Evolutionary conservation across 2,329 filamentous ascomycete genomes (phyloP).

Genomic region (Colletotrichum agaves): DNA sequence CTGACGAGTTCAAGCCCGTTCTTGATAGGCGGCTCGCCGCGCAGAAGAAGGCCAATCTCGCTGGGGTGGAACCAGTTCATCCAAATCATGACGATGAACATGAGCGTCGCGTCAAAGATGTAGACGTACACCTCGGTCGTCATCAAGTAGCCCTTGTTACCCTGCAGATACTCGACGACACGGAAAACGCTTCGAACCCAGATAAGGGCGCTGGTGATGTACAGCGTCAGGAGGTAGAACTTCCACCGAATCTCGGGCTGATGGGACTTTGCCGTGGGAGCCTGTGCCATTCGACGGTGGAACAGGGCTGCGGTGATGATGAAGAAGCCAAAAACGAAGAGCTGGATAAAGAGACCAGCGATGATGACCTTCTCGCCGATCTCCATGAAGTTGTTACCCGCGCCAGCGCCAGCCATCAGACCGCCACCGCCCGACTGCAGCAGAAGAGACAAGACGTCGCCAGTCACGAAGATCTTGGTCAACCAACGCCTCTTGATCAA

Average conservation of each 20-base stretch:
- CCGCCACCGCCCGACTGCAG: conserved; percentile 43
- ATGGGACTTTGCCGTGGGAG: conserved; percentile 38
- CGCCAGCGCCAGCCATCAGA: conserved; percentile 28
- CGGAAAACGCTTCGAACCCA: conserved; percentile 58
- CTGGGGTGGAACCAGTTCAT: conserved; percentile 38
- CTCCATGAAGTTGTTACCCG: conserved; percentile 31
- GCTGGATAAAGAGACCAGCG: conserved; percentile 63
- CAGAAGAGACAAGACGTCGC: conserved; percentile 60
- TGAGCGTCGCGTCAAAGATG: conserved; percentile 55
- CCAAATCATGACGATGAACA: conserved; percentile 52
- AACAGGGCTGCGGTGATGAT: conserved; percentile 57
- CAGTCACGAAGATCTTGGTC: conserved; percentile 62
- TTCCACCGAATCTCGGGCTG: conserved; percentile 43
- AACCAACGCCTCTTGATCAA: conserved; percentile 56
- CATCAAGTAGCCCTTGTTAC: conserved; percentile 53
- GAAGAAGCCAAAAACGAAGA: conserved; percentile 64
- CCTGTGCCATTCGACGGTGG: conserved; percentile 46
- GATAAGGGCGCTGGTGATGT: conserved; percentile 51
- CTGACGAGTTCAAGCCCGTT: conserved; percentile 31
- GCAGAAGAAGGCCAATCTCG: conserved; percentile 31
- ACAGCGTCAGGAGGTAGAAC: conserved; percentile 46
- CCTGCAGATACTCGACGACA: conserved; percentile 58
- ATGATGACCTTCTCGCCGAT: conserved; percentile 60
- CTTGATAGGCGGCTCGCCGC: conserved; percentile 28
- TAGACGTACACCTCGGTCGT: conserved; percentile 55